These are phyloP conservation scores for Syzygium aqueum DNA, from an alignment of 345 rosid species.

Conservation along the genomic window DNA sequence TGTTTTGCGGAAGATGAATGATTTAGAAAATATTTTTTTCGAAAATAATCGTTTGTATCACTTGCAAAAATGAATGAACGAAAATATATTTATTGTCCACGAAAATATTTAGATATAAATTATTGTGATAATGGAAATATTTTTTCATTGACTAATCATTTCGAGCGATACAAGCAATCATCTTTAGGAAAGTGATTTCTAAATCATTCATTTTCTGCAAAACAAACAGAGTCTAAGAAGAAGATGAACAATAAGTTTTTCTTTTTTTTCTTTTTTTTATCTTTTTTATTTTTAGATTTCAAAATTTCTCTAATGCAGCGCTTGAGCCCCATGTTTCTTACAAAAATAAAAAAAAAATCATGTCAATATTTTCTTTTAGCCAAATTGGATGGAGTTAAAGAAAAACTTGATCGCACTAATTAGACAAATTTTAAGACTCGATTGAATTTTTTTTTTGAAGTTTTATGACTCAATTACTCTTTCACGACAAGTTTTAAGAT, in stretches of 20 bases:
- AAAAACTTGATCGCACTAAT: rapidly evolving
- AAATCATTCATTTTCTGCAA: too few relatives aligned
- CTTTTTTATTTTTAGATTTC: background rate
- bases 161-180: too few relatives aligned
- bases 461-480: background rate
- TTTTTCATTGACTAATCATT: too few relatives aligned
- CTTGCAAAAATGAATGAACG: too few relatives aligned
- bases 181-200: too few relatives aligned
- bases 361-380: rapidly evolving
- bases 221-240: background rate
- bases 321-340: background rate
- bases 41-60: too few relatives aligned
- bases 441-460: rapidly evolving
- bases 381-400: background rate
- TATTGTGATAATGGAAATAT: too few relatives aligned
- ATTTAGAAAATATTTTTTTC: too few relatives aligned
- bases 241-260: background rate
- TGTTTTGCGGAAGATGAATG: too few relatives aligned
- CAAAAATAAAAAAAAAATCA: background rate
- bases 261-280: background rate
- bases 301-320: rapidly evolving
- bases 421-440: background rate
- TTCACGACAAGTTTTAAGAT: rapidly evolving
- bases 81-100: too few relatives aligned
- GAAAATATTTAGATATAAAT: too few relatives aligned